Evolutionary conservation across 2,329 filamentous ascomycete genomes (phyloP).

Genomic region (Trichophyton verrucosum): DNA sequence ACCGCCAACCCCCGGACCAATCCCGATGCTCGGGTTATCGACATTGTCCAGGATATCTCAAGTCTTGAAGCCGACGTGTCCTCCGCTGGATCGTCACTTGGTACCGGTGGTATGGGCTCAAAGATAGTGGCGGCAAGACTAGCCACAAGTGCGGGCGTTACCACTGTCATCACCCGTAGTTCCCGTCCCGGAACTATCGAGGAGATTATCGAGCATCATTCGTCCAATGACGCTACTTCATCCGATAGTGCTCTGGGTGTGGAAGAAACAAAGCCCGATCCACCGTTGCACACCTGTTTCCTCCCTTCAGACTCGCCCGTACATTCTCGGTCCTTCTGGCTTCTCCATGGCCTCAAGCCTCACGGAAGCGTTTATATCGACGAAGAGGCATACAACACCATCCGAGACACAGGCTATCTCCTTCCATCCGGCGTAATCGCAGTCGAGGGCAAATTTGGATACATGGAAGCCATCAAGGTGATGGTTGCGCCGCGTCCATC

Average conservation of each 20-base stretch:
- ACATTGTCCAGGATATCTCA: constrained; percentile 81
- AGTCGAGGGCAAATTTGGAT: constrained; percentile 75
- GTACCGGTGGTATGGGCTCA: constrained; percentile 93
- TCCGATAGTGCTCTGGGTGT: constrained; percentile 1
- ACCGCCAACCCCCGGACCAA: constrained; percentile 84
- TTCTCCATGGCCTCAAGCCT: constrained; percentile 78
- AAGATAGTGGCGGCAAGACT: constrained; percentile 90
- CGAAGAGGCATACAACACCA: constrained; percentile 67
- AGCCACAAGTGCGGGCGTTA: constrained; percentile 87
- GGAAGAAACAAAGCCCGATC: constrained; percentile 27
- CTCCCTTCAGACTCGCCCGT: constrained; percentile 73
- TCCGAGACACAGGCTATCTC: constrained; percentile 72
- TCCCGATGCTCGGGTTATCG: constrained; percentile 76
- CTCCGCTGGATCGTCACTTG: constrained; percentile 72
- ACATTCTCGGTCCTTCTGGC: constrained; percentile 91
- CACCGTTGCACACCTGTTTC: constrained; percentile 83
- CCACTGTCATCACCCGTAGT: constrained; percentile 85
- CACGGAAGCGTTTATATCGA: constrained; percentile 92
- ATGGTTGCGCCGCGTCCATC: constrained; percentile 55
- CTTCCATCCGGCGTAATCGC: constrained; percentile 84
- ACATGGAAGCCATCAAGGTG: constrained; percentile 83
- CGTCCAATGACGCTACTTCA: constrained; percentile 21
- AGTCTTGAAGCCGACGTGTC: constrained; percentile 79
- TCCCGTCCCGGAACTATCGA: constrained; percentile 88
- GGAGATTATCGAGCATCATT: constrained; percentile 60